Percentiles rank a stretch among this genome's conserved stretches.
Evolutionary conservation across 192 early-diverging fungal species (phyloP).

Genomic region (Chytriomyces sp.): DNA sequence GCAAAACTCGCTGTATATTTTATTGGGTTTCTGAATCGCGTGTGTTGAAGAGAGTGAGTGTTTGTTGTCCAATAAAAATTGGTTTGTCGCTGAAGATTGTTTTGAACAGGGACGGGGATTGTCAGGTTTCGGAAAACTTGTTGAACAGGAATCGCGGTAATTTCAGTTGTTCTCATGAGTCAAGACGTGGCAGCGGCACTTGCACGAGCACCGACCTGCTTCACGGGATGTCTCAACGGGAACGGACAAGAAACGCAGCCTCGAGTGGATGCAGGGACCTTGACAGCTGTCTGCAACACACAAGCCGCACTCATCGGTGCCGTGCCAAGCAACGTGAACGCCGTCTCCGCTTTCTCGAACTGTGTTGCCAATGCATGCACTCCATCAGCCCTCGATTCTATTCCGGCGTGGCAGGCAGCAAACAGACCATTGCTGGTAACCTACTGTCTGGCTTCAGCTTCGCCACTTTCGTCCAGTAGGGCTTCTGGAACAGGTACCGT

Average conservation of each 20-base stretch:
- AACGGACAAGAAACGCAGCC: neutral
- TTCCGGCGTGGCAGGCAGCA: neutral
- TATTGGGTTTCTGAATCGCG: too few relatives aligned
- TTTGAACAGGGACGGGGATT: too few relatives aligned
- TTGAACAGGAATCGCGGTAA: too few relatives aligned
- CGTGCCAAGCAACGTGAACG: neutral
- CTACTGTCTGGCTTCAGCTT: neutral
- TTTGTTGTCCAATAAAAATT: too few relatives aligned
- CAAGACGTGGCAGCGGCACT: neutral
- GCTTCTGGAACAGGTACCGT: neutral
- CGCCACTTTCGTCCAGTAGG: neutral
- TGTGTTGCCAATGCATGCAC: neutral
- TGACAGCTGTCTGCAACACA: neutral
- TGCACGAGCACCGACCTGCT: neutral
- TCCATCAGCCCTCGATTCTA: neutral
- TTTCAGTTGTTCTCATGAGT: too few relatives aligned
- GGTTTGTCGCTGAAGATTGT: too few relatives aligned
- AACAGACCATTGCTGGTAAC: neutral
- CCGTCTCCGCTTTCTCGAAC: neutral
- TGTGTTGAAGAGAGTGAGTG: too few relatives aligned
- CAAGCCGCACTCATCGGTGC: neutral
- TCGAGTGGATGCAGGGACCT: too few relatives aligned
- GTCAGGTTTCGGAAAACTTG: too few relatives aligned
- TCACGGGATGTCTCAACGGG: neutral
- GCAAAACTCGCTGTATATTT: too few relatives aligned